Conservation (phyloP, 2,329 filamentous ascomycete genomes). For the Colletotrichum caudatum region DNA sequence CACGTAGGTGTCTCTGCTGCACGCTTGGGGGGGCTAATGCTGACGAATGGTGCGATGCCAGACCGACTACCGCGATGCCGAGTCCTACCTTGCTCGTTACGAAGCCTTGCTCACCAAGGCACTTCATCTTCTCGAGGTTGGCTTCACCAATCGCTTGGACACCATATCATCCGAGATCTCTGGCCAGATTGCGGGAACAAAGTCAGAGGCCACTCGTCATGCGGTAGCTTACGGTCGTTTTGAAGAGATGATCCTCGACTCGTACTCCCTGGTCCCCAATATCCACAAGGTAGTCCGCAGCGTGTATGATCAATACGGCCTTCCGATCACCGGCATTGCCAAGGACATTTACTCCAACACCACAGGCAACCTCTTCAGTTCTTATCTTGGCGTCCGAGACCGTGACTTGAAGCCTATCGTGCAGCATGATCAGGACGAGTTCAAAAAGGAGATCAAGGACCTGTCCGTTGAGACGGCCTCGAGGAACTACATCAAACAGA, state of each 20-base stretch:
- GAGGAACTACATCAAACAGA: conserved; percentile 70
- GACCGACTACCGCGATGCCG: conserved; percentile 87
- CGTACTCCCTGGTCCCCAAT: conserved; percentile 68
- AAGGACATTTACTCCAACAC: conserved; percentile 67
- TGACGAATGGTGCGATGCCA: conserved; percentile 48
- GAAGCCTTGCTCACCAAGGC: conserved; percentile 80
- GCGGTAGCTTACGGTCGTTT: conserved; percentile 71
- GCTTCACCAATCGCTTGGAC: conserved; percentile 65
- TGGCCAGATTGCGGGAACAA: conserved; percentile 64
- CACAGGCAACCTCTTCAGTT: conserved; percentile 65
- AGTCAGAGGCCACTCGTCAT: conserved; percentile 70
- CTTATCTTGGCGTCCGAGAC: conserved; percentile 66
- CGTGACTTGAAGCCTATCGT: conserved; percentile 64
- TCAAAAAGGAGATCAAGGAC: conserved; percentile 64
- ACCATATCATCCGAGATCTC: conserved; percentile 67
- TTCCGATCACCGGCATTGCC: conserved; percentile 57
- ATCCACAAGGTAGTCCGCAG: conserved; percentile 64
- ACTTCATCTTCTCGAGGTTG: conserved; percentile 71
- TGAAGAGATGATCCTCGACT: conserved; percentile 68
- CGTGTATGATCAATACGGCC: conserved; percentile 66
- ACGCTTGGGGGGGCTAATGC: background rate
- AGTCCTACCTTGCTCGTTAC: conserved; percentile 89
- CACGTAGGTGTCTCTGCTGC: conserved; percentile 70
- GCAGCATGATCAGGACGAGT: conserved; percentile 67
- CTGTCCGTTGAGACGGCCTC: conserved; percentile 65